phyloP scores from a whole-genome alignment of 345 rosid genomes.

The Theobroma cacao region DNA sequence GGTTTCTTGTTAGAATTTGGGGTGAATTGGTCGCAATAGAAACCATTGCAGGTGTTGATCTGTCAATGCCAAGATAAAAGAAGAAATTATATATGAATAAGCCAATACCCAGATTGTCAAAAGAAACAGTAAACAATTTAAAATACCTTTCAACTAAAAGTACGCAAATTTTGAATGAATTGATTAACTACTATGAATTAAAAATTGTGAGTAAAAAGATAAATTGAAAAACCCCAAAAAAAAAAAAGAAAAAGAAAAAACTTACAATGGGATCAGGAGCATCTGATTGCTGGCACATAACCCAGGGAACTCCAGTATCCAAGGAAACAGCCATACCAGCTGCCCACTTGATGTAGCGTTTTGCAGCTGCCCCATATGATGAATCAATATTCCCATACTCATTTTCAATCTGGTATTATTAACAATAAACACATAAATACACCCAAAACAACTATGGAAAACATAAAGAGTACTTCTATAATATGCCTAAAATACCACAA shows the following conservation, averaged over 20 bases:
- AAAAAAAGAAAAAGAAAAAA: constrained; percentile 9
- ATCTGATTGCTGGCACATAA: constrained; percentile 92
- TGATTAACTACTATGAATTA: not conserved
- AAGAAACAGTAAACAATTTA: not conserved
- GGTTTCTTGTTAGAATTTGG: constrained; percentile 86
- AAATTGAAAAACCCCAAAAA: not conserved
- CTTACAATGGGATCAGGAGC: constrained; percentile 96
- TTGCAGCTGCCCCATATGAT: constrained; percentile 68
- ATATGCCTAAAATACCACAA: not conserved
- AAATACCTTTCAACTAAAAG: not conserved
- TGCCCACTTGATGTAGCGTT: constrained; percentile 81
- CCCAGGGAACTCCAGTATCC: constrained; percentile 97
- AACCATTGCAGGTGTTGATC: constrained; percentile 97
- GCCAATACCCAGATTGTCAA: constrained; percentile 6
- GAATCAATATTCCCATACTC: constrained; percentile 83
- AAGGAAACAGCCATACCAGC: constrained; percentile 86
- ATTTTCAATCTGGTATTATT: constrained; percentile 75
- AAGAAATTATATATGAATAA: constrained; percentile 5
- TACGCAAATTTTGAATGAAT: not conserved
- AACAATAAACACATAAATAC: not conserved
- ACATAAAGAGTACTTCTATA: not conserved
- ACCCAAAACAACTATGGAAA: not conserved
- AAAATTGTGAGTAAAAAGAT: not conserved
- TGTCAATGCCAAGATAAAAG: constrained; percentile 29
- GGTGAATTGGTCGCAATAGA: constrained; percentile 95